These are phyloP conservation scores for Nephelium lappaceum DNA, from an alignment of 345 rosid species.

Conservation along the genomic window DNA sequence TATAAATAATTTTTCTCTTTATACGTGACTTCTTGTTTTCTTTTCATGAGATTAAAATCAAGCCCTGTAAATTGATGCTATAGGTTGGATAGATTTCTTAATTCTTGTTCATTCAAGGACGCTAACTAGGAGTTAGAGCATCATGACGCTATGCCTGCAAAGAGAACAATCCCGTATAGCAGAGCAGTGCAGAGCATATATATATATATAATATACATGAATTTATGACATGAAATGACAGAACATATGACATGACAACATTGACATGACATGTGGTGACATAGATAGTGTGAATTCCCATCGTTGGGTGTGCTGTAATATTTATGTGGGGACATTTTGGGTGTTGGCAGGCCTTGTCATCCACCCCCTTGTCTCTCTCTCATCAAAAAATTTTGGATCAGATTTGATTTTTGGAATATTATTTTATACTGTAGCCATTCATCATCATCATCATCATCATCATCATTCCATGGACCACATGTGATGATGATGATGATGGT, in stretches of 20 bases:
- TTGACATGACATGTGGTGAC: conserved; percentile 25
- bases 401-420: no score
- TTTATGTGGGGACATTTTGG: conserved; percentile 24
- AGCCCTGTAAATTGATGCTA: no score
- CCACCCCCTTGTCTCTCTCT: background rate
- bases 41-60: no score
- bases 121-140: background rate
- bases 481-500: no score
- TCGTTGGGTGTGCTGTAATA: conserved; percentile 36
- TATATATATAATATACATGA: background rate
- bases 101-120: no score
- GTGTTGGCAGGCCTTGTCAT: conserved; percentile 33
- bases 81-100: no score
- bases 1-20: no score
- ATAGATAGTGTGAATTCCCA: conserved; percentile 1
- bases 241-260: conserved; percentile 9
- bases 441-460: background rate
- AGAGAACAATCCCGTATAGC: conserved; percentile 17
- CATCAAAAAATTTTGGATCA: no score
- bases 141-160: background rate
- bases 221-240: background rate
- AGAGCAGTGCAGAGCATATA: background rate
- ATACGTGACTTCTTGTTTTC: no score
- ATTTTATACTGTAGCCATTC: background rate
- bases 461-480: background rate